Percentiles rank a stretch among this genome's conserved stretches.
Conservation (phyloP, 2,329 filamentous ascomycete genomes). For the Eutypa lata region DNA sequence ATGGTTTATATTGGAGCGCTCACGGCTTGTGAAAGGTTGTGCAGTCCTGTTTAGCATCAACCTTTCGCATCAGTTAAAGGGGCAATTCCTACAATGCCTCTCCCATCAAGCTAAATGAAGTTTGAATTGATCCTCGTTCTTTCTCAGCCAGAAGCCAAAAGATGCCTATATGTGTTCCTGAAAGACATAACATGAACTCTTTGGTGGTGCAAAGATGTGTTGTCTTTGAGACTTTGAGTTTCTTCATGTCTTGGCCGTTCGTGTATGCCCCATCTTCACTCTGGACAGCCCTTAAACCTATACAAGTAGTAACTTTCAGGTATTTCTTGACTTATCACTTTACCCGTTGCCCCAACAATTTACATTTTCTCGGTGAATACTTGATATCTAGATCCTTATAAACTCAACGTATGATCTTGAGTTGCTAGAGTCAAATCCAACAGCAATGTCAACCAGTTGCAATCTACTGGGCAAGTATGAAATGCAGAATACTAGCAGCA, state of each 20-base stretch:
- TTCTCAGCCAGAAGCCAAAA: background rate
- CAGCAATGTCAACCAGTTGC: constrained; percentile 12
- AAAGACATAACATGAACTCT: background rate
- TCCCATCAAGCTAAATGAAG: background rate
- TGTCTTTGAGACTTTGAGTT: background rate
- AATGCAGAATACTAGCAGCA: constrained; percentile 1
- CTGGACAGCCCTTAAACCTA: background rate
- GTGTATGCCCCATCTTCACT: background rate
- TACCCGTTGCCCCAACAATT: background rate
- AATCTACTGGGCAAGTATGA: constrained; percentile 5
- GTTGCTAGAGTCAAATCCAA: constrained; percentile 1
- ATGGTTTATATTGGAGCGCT: too few species aligned
- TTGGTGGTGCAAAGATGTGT: background rate
- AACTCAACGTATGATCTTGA: background rate
- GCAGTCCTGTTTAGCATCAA: too few species aligned
- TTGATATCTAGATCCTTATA: background rate
- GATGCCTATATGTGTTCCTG: background rate
- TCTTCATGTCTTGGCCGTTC: background rate
- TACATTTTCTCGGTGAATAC: too few species aligned
- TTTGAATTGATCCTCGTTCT: background rate
- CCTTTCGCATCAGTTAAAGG: background rate
- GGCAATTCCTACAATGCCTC: background rate
- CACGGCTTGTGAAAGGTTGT: too few species aligned
- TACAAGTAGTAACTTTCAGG: constrained; percentile 17
- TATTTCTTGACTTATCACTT: constrained; percentile 1